Percentiles rank a stretch among this genome's conserved stretches.
phyloP scores from a whole-genome alignment of 225 moss, liverwort and hornwort genomes.

The Polytrichum commune region DNA sequence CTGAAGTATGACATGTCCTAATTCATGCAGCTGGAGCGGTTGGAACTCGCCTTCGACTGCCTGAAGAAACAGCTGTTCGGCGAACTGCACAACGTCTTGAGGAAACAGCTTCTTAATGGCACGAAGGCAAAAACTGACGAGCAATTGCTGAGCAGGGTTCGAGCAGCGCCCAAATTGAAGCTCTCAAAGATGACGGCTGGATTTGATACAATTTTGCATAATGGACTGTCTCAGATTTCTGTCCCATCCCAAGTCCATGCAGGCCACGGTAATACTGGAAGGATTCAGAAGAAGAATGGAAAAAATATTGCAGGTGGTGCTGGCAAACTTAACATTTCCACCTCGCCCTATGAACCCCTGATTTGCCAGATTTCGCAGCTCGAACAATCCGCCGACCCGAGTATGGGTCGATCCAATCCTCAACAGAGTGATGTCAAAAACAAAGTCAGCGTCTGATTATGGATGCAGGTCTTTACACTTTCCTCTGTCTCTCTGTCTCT shows the following conservation, averaged over 20 bases:
- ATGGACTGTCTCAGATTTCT: neutral
- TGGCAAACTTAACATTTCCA: neutral
- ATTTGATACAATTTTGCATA: too few species aligned
- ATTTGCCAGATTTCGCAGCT: neutral
- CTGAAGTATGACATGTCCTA: neutral
- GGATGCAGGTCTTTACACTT: too few species aligned
- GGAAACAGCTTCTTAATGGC: constrained; percentile 61
- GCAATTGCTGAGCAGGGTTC: neutral
- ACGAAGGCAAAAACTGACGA: constrained; percentile 8
- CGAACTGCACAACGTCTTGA: constrained; percentile 65
- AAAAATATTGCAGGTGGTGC: neutral
- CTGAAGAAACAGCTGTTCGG: constrained; percentile 83
- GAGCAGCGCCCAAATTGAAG: too few species aligned
- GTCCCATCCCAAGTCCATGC: neutral
- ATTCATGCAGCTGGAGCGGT: constrained; percentile 68
- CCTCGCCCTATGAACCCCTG: neutral
- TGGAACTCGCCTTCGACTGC: constrained; percentile 88
- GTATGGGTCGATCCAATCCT: neutral
- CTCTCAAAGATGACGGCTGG: too few species aligned
- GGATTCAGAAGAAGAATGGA: neutral
- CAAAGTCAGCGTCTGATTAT: neutral
- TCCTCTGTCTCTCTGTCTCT: too few species aligned
- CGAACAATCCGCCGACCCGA: neutral
- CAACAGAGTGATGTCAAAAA: constrained; percentile 1
- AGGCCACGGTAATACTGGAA: neutral